Conservation (phyloP, 306 rosid genomes). For the Pueraria montana region DNA sequence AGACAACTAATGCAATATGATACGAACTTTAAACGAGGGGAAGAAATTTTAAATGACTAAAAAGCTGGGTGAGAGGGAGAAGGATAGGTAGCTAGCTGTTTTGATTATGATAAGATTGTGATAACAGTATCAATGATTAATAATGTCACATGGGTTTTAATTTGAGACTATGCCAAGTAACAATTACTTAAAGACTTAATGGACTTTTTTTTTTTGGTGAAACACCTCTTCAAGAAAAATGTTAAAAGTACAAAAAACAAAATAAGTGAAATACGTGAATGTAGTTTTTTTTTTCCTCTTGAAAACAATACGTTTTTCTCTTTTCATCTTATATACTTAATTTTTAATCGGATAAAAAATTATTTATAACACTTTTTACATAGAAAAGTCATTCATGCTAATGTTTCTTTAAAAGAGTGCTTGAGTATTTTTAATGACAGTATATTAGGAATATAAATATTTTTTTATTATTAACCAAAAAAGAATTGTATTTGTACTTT, state of each 20-base stretch:
- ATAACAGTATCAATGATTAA: neutral
- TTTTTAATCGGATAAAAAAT: too few relatives aligned
- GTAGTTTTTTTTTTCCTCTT: too few relatives aligned
- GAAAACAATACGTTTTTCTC: neutral
- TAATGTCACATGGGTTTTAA: neutral
- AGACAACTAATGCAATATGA: neutral
- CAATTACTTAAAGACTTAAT: neutral
- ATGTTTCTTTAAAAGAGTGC: too few relatives aligned
- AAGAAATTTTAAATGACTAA: neutral
- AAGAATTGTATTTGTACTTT: too few relatives aligned
- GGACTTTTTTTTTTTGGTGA: too few relatives aligned
- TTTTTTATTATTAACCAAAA: too few relatives aligned
- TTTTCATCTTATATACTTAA: too few relatives aligned
- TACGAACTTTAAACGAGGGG: neutral
- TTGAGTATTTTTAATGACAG: too few relatives aligned
- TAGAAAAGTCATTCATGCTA: too few relatives aligned
- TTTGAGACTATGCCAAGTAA: neutral
- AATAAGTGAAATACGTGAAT: neutral
- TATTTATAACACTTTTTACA: too few relatives aligned
- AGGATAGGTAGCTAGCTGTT: neutral
- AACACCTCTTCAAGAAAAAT: neutral
- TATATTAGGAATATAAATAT: too few relatives aligned
- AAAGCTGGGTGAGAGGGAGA: neutral
- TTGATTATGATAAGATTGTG: constrained; percentile 7
- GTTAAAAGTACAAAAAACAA: neutral